Percentiles rank a stretch among this genome's conserved stretches.
Evolutionary conservation across 140 eudicot genomes (phyloP).

Genomic region (Anethum foeniculum): DNA sequence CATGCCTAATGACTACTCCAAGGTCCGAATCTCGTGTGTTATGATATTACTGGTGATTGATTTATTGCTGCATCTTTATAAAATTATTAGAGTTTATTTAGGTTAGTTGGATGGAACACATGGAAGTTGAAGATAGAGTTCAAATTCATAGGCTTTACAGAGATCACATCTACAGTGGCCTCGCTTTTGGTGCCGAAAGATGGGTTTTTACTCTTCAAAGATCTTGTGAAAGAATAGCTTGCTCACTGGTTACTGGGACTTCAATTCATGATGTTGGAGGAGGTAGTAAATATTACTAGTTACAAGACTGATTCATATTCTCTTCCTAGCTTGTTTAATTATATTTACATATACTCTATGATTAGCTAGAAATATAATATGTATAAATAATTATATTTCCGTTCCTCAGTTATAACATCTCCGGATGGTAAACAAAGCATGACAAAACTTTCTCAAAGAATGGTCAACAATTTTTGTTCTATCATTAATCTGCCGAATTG

Average conservation of each 20-base stretch:
- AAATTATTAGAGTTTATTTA: no score
- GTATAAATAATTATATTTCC: no score
- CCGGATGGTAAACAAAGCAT: conserved; percentile 66
- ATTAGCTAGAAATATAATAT: no score
- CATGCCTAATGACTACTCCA: conserved; percentile 15
- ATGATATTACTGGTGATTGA: neutral
- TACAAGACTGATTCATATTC: no score
- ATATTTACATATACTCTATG: no score
- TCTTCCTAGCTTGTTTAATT: no score
- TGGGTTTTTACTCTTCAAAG: conserved; percentile 80
- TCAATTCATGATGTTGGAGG: conserved; percentile 65
- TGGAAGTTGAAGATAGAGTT: conserved; percentile 61
- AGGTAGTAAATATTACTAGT: no score
- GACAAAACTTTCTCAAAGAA: conserved; percentile 72
- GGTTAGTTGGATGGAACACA: conserved; percentile 94
- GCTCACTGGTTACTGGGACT: conserved; percentile 34
- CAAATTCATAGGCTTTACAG: conserved; percentile 54
- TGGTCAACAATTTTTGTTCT: conserved; percentile 62
- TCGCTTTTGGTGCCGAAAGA: conserved; percentile 85
- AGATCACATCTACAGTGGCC: conserved; percentile 55
- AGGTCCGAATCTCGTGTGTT: neutral
- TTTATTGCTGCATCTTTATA: no score
- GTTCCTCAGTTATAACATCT: conserved; percentile 41
- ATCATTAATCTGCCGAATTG: conserved; percentile 55
- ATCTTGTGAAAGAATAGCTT: conserved; percentile 64